Conservation (phyloP, 1,284 basidiomycete genomes). For the Ceratobasidium sp. region DNA sequence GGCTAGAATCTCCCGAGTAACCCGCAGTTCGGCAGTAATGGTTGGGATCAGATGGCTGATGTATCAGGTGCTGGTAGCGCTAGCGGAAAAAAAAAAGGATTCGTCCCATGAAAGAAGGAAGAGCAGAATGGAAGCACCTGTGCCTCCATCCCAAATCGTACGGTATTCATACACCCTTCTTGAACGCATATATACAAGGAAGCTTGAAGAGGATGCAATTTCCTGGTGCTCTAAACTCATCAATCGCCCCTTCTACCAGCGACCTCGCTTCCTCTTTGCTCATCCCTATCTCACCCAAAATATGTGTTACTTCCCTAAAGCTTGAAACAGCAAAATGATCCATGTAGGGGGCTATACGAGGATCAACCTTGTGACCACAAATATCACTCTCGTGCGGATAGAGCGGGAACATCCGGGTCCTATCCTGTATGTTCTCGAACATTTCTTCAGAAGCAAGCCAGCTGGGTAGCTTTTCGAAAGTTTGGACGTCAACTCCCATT, state of each 20-base stretch:
- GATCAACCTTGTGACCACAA: constrained; percentile 5
- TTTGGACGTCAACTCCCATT: constrained; percentile 8
- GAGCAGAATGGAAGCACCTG: too few species aligned
- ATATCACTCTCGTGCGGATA: constrained; percentile 11
- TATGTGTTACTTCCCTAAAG: neutral
- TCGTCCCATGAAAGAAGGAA: too few species aligned
- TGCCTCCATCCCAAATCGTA: too few species aligned
- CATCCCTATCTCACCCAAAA: constrained; percentile 15
- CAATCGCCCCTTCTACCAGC: neutral
- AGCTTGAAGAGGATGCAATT: constrained; percentile 6
- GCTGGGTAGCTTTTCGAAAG: neutral
- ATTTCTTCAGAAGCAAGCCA: constrained; percentile 8
- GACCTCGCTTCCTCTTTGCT: neutral
- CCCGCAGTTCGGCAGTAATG: too few species aligned
- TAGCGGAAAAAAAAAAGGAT: too few species aligned
- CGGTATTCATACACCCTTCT: neutral
- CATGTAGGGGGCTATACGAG: neutral
- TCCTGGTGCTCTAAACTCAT: constrained; percentile 10
- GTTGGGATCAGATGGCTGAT: too few species aligned
- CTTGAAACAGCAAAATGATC: neutral
- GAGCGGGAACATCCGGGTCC: neutral
- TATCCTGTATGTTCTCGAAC: neutral
- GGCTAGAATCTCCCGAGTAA: too few species aligned
- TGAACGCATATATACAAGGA: constrained; percentile 11
- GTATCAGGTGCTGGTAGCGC: too few species aligned